Percentiles rank a stretch among this genome's conserved stretches.
These are phyloP conservation scores for Coemansia sp. DNA, from an alignment of 192 early-diverging fungal genomes.

Conservation along the genomic window DNA sequence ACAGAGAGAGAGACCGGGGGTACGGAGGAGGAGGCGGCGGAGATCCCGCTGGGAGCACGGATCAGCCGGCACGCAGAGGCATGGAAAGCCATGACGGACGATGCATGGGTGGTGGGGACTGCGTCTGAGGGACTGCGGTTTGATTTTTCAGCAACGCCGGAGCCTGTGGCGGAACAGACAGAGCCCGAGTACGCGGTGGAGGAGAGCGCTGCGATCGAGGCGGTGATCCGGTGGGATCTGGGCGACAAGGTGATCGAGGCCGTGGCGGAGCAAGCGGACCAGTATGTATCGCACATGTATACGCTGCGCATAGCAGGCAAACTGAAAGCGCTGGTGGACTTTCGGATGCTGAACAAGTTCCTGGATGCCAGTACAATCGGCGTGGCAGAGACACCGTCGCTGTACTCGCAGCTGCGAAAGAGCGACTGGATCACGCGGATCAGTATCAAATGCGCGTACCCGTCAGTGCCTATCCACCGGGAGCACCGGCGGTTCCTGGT, in stretches of 20 bases:
- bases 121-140: constrained; percentile 39
- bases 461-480: constrained; percentile 45
- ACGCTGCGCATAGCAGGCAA: constrained; percentile 39
- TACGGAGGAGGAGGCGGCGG: not conserved
- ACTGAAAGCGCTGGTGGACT: constrained; percentile 49
- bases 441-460: constrained; percentile 53
- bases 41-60: constrained; percentile 44
- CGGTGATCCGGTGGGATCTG: constrained; percentile 52
- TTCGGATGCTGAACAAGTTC: constrained; percentile 43
- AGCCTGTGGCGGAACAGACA: constrained; percentile 5
- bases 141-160: constrained; percentile 34
- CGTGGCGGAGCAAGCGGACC: constrained; percentile 26
- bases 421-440: constrained; percentile 46
- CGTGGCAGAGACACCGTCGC: constrained; percentile 35
- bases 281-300: constrained; percentile 52
- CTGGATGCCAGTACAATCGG: constrained; percentile 30
- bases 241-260: constrained; percentile 53
- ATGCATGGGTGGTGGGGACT: constrained; percentile 35
- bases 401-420: constrained; percentile 27
- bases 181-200: constrained; percentile 41
- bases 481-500: constrained; percentile 46
- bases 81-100: constrained; percentile 24
- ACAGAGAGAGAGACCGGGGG: not conserved
- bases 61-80: constrained; percentile 26
- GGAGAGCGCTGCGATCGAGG: constrained; percentile 46